phyloP scores from a whole-genome alignment of 495 filamentous ascomycete species.

The Endocarpon pusillum region DNA sequence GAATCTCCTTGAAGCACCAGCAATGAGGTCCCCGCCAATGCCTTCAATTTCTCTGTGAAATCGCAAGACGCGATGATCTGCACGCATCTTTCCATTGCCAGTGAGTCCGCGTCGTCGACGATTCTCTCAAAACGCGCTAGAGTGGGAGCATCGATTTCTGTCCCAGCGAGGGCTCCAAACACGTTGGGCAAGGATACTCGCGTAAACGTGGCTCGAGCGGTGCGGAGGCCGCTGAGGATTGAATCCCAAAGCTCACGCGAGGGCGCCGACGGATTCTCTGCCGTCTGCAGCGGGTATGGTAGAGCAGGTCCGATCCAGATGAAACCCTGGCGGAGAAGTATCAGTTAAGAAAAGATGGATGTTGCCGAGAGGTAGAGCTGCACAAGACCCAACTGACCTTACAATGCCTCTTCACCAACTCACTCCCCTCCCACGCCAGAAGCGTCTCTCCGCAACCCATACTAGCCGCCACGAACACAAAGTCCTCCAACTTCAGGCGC shows the following conservation, averaged over 20 bases:
- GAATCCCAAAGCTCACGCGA: not conserved
- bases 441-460: conserved; percentile 13
- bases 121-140: conserved; percentile 5
- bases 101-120: conserved; percentile 3
- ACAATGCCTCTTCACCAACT: conserved; percentile 3
- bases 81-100: conserved; percentile 6
- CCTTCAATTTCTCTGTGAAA: conserved; percentile 5
- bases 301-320: not conserved
- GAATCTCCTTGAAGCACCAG: not conserved
- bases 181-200: not conserved
- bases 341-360: too few relatives aligned
- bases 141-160: not conserved
- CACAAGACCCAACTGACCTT: too few relatives aligned
- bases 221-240: not conserved
- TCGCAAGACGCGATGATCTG: conserved; percentile 2
- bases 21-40: not conserved
- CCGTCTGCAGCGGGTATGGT: conserved; percentile 1
- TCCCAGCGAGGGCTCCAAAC: not conserved
- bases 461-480: conserved; percentile 12
- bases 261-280: not conserved
- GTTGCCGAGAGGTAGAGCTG: too few relatives aligned
- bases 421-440: conserved; percentile 5
- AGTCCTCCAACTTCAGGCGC: conserved; percentile 4
- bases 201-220: not conserved
- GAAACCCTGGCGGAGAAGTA: conserved; percentile 1